Conservation (phyloP, 192 early-diverging fungal species). For the Umbelopsis sp. region DNA sequence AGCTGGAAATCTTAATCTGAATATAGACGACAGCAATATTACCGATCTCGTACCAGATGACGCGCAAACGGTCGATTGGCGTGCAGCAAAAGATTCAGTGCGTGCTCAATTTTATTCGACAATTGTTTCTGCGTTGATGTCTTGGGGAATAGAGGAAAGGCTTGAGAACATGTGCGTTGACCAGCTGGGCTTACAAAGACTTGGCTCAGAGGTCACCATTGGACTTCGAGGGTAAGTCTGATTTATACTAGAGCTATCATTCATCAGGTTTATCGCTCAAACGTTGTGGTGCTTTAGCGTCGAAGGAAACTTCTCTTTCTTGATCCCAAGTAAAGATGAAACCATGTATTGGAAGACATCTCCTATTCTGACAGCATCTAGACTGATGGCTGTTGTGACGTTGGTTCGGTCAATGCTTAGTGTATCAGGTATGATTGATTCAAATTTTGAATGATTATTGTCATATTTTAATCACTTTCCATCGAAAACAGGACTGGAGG, state of each 20-base stretch:
- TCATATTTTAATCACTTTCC: background rate
- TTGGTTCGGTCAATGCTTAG: constrained; percentile 51
- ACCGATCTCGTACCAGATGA: background rate
- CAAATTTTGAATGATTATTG: background rate
- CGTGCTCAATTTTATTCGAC: constrained; percentile 7
- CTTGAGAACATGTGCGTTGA: constrained; percentile 48
- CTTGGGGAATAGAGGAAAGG: constrained; percentile 56
- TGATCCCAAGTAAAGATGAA: constrained; percentile 44
- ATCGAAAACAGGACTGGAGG: constrained; percentile 44
- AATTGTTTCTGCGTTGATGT: constrained; percentile 44
- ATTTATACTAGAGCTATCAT: background rate
- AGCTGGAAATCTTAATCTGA: background rate
- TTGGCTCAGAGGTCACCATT: constrained; percentile 27
- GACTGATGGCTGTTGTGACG: constrained; percentile 66
- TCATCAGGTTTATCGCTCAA: background rate
- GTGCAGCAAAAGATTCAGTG: constrained; percentile 1
- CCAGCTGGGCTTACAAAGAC: background rate
- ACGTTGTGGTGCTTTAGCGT: constrained; percentile 41
- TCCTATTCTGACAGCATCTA: constrained; percentile 61
- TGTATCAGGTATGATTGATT: constrained; percentile 44
- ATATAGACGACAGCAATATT: background rate
- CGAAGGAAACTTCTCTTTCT: constrained; percentile 67
- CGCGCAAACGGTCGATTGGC: background rate
- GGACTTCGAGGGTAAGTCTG: constrained; percentile 58
- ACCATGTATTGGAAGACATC: constrained; percentile 61